Conservation (phyloP, 2,329 filamentous ascomycete genomes). For the Whalleya microplaca region DNA sequence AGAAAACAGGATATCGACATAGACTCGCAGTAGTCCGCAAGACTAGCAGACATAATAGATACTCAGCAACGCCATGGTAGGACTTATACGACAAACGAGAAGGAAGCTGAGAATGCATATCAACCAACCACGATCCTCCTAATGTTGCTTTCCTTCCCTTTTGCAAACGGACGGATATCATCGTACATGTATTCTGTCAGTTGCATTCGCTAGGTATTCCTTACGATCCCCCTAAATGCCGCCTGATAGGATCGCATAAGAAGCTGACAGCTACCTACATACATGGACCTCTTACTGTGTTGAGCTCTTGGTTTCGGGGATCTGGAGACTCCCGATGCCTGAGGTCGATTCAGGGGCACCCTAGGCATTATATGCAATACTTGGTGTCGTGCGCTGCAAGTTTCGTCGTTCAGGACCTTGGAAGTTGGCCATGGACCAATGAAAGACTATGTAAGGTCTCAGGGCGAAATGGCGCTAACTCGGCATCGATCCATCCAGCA, state of each 20-base stretch:
- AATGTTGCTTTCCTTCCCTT: too few relatives aligned
- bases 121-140: neutral
- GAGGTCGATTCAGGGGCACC: slow-evolving; percentile 5
- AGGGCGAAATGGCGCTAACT: slow-evolving; percentile 29
- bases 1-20: slow-evolving; percentile 23
- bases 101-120: neutral
- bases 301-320: neutral
- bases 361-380: slow-evolving; percentile 8
- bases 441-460: slow-evolving; percentile 23
- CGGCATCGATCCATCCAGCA: neutral
- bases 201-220: neutral
- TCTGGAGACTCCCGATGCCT: neutral
- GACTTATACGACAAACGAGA: neutral
- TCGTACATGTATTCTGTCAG: too few relatives aligned
- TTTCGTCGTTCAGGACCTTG: slow-evolving; percentile 21
- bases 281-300: neutral
- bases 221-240: neutral
- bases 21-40: slow-evolving; percentile 26
- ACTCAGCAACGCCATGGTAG: slow-evolving; percentile 20
- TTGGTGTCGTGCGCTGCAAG: slow-evolving; percentile 24
- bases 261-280: neutral
- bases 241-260: neutral
- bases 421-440: slow-evolving; percentile 22
- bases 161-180: too few relatives aligned
- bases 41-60: slow-evolving; percentile 19